Base-by-base conservation (phyloP, 139 green algal species). In the Volvox africanus region DNA sequence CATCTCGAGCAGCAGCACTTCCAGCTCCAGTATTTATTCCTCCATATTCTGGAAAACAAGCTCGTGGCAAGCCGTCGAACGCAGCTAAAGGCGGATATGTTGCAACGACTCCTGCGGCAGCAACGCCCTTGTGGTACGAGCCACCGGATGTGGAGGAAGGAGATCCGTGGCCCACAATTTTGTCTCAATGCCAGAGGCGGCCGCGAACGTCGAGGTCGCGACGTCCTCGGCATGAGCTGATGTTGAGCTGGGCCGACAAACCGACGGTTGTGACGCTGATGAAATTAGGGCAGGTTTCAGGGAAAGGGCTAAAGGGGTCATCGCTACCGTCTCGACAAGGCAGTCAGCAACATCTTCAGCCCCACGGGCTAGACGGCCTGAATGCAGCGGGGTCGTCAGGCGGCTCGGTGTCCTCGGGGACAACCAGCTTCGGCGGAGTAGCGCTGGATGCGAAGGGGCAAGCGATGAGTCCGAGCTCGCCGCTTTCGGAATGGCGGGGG, bases 381-480 rank as follows among this genome's bases (percentile, higher is more conserved):
- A 36, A 65, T 12, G 82, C 62, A 18, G 82, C 33, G 21, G 65
- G 65, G 61, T 88, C 82, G 0, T 88, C 82, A 3, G 82, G 82
- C 5, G 82, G 82, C 11, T 88, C 82, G 0, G 65, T 65, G 65
- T 88, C 82, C 21, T 87, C 82, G 1, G 82, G 62, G 62, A 67
- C 61, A 1, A 77, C 32, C 5, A 67, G 62, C 33, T 88, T 88
- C 36, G 82, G 82, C 21, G 65, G 21, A 14, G 62, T 79, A 18
- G 82, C 44, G 11, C 21, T 88, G 65, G 82, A 88, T 33, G 82
- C 82, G 1, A 88, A 88, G 35, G 82, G 82, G 33, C 82, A 88
- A n/a, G 62, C 82, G 21, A 22, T 88, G 17, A 80, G 65, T 36
- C 82, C 82, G 28, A 88, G 82, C 65, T 88, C 82, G 22, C 82